Evolutionary conservation across 768 basidiomycete species (phyloP), one percentile per base, ranked within the genome.

Genomic region (Nidularia pulvinata): DNA sequence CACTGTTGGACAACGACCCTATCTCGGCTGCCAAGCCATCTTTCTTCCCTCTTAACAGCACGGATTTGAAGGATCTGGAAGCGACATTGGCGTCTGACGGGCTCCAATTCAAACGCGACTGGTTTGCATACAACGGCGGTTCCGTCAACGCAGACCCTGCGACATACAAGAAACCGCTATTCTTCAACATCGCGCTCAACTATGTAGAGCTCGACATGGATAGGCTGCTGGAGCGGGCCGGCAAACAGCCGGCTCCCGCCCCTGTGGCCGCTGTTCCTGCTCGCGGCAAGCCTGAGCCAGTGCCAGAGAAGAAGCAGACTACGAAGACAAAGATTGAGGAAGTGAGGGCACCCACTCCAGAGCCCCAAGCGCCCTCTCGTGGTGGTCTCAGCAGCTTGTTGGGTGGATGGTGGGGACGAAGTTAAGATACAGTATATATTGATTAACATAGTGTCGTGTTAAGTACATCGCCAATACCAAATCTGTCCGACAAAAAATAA

Each of bases 151-250:
- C 66, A 0, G 76, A 80, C 47, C 64, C 74, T 48, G 76, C 79
- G 61, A 68, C 75, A 37, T 75, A 86, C 63, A 86, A 88, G 73
- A 96, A 96, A 65, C 92, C 93, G 13, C 62, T 93, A 39, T 97
- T 98, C 76, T 97, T 95, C 70, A 92, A 97, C 65, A 89, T 93
- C 56, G 95, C 93, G 14, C 84, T 95, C 61, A 97, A 96, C 69
- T 97, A 96, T 64, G 86, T 93, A 51, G 84, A 90, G 57, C 69
- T 94, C 55, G 91, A 95, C 61, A 88, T 95, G 85, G 89, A 91
- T 45, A 73, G 82, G 49, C 69, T 97, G 54, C 71, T 84, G 61
- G 81, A 79, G 54, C 76, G 88, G 14, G 90, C 88, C 3, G 93
- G 93, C 1, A 86, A 85, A 71, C 66, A 75, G 45, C 64, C 66